Evolutionary conservation across 495 filamentous ascomycete genomes (phyloP), one percentile per base, ranked within the genome.

Genomic region (Xylaria venustula): DNA sequence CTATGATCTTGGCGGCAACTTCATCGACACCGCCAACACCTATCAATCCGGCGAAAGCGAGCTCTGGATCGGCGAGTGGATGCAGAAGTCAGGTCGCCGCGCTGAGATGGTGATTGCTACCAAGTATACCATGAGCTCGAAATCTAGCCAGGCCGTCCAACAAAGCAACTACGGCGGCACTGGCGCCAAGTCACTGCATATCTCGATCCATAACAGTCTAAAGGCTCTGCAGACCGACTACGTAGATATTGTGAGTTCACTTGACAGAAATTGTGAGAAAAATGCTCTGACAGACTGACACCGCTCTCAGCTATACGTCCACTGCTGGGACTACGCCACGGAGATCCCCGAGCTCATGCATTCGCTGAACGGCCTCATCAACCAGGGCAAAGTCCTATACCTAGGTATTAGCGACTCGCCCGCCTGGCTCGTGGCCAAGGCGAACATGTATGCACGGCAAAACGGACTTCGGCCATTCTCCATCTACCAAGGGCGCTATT

Each of bases 51-150:
- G 79, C 57, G 69, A 87, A 48, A 84, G 81, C 7, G 86, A 89
- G 63, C 63, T 60, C 11, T 86, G 81, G 81, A 60, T 90, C 15
- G 87, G 87, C 23, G 87, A 88, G 60, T 88, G 87, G 87, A 77
- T 89, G 71, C 64, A 76, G 15, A 47, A 65, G n/a, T 73, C 77
- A 8, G 69, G 69, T 1, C 75, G 77, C 19, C 77, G 86, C 0
- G 82, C 86, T 44, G 65, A 85, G 54, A 81, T 88, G 40, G 83
- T 89, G 41, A 59, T 88, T 30, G 83, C 85, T 0, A 87, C 86
- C 5, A 88, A 88, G 70, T 88, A 77, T 65, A 79, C 77, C 19
- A 71, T 71, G 7, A n/a, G 40, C 3, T 45, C 20, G 19, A 34
- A 34, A 2, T 30, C 65, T 36, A 64, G 62, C 15, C 69, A 77